Evolutionary conservation across 164 flowering plant genomes (phyloP).

Genomic region (Cinnamomum micranthum): DNA sequence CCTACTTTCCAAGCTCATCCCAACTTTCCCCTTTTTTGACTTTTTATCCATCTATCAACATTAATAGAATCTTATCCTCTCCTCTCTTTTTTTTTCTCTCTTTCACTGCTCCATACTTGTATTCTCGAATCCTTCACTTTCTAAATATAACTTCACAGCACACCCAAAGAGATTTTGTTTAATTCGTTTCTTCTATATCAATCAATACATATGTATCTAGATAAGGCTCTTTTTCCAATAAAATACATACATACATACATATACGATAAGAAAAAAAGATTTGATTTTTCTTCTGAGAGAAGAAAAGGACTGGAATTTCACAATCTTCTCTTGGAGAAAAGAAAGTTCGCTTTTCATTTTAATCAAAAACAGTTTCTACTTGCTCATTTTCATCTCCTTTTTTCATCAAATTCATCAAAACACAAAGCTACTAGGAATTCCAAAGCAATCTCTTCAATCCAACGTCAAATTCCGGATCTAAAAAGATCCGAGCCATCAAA

Average conservation of each 20-base stretch:
- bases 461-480: neutral
- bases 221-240: no score
- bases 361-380: neutral
- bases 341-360: no score
- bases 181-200: no score
- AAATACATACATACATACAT: no score
- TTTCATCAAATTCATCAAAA: neutral
- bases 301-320: neutral
- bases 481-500: neutral
- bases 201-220: neutral
- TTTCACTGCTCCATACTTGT: neutral
- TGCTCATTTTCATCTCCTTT: neutral
- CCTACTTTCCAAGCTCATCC: neutral
- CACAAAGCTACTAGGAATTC: neutral
- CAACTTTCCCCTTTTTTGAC: neutral
- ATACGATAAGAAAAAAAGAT: neutral
- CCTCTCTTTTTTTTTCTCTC: neutral
- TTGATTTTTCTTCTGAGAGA: neutral
- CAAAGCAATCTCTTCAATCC: neutral
- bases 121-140: no score
- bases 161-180: no score
- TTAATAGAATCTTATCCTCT: neutral
- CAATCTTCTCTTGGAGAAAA: neutral
- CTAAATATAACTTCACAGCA: no score
- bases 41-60: no score